Evolutionary conservation across 805 yeast genomes (phyloP), one percentile per base, ranked within the genome.

Genomic region (Hanseniaspora valbyensis): DNA sequence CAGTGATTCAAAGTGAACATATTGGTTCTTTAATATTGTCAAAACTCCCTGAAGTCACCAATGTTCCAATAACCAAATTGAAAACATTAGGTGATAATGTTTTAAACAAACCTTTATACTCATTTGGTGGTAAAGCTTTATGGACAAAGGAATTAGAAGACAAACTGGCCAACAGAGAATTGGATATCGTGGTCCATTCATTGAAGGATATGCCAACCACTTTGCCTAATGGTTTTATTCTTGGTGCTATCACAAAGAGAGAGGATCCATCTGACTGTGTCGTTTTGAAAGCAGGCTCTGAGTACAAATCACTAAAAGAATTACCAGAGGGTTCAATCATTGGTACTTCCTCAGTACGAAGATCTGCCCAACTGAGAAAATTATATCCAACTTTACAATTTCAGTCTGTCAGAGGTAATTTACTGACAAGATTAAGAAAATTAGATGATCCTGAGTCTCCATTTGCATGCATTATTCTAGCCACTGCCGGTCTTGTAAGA

Each of bases 111-210:
- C 96, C 98, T 7, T 71, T 92, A 44, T 92, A 90, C 65, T 77
- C 95, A 3, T 92, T 92, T 67, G 97, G 96, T 39, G 98, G 98
- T 24, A 92, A 92, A 64, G 79, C 96, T 0, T 66, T 92, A 22
- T 92, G 98, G 98, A 92, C 98, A 2, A 84, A 85, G 61, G 98
- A 92, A 66, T 72, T 92, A 52, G 98, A 92, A 66, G 80, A 80
- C 22, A 68, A 88, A 44, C 69, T 90, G 36, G 73, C 83, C 56
- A 70, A 74, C 42, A 72, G 78, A 24, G 89, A 82, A 26, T 71
- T 90, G 44, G 96, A 92, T 63, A 69, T 90, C 66, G 82, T 92
- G 61, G 97, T 90, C 34, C 97, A 92, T 64, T 85, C 95, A 2
- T 72, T 92, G 57, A 92, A 92, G 65, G 97, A 89, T 67, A 74